Base-by-base conservation (phyloP, 768 basidiomycete species). In the Thelephora ganbajun region DNA sequence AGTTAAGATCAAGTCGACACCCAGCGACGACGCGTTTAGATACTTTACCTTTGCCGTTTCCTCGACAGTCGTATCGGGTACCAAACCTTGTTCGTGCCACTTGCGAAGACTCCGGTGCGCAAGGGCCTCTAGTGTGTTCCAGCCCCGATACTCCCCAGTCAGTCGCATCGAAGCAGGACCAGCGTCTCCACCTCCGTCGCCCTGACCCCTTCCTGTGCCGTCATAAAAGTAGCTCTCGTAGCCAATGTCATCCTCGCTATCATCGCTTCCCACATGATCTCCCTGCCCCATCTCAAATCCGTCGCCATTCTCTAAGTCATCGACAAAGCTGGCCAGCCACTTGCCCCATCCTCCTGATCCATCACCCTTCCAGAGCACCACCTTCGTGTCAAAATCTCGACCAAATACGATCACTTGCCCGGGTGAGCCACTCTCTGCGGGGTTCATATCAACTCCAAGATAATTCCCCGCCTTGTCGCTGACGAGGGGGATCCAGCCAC, bases 401-500 rank as follows among this genome's bases (percentile, higher is more conserved):
- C 96, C 96, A 61, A 98, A 99, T 44, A 97, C 82, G 49, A 99
- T 96, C 43, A 97, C 94, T 61, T 99, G 96, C 5, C 96, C 96
- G 47, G 73, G 69, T 7, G 73, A 66, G 39, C 91, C 92, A 43
- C 66, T 65, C 58, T 82, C 79, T 7, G 61, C 86, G 6, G 94
- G 94, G 63, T 84, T 90, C 50, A 99, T 73, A 63, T 99, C 96
- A 43, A 99, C 73, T 48, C 96, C 96, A 50, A 98, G 75, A 61
- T 99, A 99, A 66, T 99, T 99, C 30, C 96, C 96, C 26, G 77
- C 80, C 55, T 89, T 87, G 66, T 99, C 96, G 35, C 82, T 81
- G 49, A 96, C 76, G 52, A 99, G 80, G 30, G 96, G 96, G 56
- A 99, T 77, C 96, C 96, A 99, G 6, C 96, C 94, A 47, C 88